Conservation (phyloP, 2,329 filamentous ascomycete genomes). For the Fusarium keratoplasticum region DNA sequence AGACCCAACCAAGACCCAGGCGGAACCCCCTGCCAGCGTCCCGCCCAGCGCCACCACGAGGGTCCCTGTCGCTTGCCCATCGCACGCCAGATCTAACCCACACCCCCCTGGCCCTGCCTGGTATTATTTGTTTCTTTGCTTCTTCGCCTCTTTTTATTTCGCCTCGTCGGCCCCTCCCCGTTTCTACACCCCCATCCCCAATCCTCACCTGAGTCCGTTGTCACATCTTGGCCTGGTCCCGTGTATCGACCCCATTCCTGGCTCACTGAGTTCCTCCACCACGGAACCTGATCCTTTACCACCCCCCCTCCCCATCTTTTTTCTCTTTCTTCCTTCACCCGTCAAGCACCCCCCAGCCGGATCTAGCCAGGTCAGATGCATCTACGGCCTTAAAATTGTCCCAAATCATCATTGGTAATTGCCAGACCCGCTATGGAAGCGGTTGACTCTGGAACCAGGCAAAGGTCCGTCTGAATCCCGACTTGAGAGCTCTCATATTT, state of each 20-base stretch:
- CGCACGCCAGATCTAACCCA: constrained; percentile 50
- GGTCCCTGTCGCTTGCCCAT: constrained; percentile 42
- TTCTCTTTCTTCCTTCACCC: constrained; percentile 33
- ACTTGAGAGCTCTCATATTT: constrained; percentile 39
- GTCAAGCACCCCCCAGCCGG: constrained; percentile 41
- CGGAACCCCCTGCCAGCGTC: constrained; percentile 41
- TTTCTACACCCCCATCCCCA: constrained; percentile 40
- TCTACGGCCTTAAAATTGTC: constrained; percentile 50
- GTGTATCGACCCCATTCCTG: constrained; percentile 46
- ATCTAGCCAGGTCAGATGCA: constrained; percentile 52
- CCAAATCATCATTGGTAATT: constrained; percentile 51
- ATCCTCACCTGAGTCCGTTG: constrained; percentile 45
- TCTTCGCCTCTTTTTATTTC: constrained; percentile 41
- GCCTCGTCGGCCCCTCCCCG: constrained; percentile 39
- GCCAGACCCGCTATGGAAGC: constrained; percentile 55
- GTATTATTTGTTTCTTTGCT: constrained; percentile 42
- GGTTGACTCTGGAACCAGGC: constrained; percentile 52
- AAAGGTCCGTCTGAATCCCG: constrained; percentile 51
- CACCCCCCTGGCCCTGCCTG: constrained; percentile 36
- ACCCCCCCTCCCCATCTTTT: constrained; percentile 37
- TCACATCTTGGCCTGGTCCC: constrained; percentile 44
- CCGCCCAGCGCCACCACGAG: constrained; percentile 52
- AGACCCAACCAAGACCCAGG: constrained; percentile 33
- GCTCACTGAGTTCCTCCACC: constrained; percentile 38
- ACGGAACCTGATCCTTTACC: constrained; percentile 33